These are phyloP conservation scores for Claviceps arundinis DNA, from an alignment of 2,329 filamentous ascomycete genomes.

Conservation along the genomic window DNA sequence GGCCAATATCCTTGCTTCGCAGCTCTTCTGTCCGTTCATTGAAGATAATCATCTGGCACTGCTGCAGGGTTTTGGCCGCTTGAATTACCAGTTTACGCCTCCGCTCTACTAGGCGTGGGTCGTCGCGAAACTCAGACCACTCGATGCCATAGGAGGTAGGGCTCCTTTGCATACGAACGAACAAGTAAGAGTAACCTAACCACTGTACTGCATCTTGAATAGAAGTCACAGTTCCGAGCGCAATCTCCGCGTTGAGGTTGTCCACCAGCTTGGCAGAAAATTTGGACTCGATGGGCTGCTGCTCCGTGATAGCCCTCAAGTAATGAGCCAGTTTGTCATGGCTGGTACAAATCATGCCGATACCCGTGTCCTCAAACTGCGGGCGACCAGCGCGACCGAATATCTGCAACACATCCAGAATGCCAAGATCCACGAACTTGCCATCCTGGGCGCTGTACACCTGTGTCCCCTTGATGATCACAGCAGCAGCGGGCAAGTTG, in stretches of 20 bases:
- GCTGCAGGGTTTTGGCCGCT: slow-evolving; percentile 73
- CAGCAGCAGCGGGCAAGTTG: slow-evolving; percentile 89
- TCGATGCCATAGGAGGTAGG: slow-evolving; percentile 90
- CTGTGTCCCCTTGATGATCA: slow-evolving; percentile 96
- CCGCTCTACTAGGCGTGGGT: slow-evolving; percentile 75
- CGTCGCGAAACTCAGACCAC: slow-evolving; percentile 79
- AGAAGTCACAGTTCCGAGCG: slow-evolving; percentile 87
- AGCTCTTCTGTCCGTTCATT: slow-evolving; percentile 91
- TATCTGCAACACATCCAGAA: slow-evolving; percentile 92
- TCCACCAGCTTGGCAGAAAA: slow-evolving; percentile 91
- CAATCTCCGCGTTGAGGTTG: slow-evolving; percentile 91
- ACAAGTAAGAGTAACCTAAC: slow-evolving; percentile 96
- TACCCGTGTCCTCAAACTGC: slow-evolving; percentile 94
- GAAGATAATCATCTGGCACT: slow-evolving; percentile 98
- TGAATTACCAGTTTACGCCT: slow-evolving; percentile 77
- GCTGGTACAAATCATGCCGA: slow-evolving; percentile 95
- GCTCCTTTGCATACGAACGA: slow-evolving; percentile 89
- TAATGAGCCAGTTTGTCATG: slow-evolving; percentile 91
- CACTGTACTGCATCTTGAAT: slow-evolving; percentile 88
- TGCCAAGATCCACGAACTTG: slow-evolving; percentile 91
- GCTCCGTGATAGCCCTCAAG: slow-evolving; percentile 81
- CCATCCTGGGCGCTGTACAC: slow-evolving; percentile 93
- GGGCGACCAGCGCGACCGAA: slow-evolving; percentile 96
- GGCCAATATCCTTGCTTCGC: slow-evolving; percentile 84
- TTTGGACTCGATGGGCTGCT: slow-evolving; percentile 93